A percentile compares a stretch with the other conserved stretches of the same genome.
Evolutionary conservation across 495 filamentous ascomycete genomes (phyloP).

Genomic region (Xylaria sp.): DNA sequence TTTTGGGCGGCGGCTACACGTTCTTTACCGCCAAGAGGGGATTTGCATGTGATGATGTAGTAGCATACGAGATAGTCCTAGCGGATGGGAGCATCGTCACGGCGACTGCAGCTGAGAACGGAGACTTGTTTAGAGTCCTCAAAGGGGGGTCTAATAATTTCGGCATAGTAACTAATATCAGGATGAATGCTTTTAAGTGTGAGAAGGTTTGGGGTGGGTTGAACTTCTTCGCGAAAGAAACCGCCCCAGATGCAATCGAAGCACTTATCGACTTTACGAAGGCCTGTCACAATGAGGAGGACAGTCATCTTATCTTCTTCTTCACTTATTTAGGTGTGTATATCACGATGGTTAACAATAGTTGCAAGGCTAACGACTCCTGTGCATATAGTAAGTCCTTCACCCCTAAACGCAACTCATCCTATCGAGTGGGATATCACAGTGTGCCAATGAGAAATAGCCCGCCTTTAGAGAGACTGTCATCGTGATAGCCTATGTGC

Average conservation of each 20-base stretch:
- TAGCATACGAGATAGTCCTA: conserved; percentile 58
- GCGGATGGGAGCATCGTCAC: conserved; percentile 43
- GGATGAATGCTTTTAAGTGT: conserved; percentile 53
- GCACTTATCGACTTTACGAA: not conserved
- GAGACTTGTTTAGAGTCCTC: conserved; percentile 59
- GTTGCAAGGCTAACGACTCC: no score
- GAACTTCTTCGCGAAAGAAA: conserved; percentile 22
- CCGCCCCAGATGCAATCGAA: not conserved
- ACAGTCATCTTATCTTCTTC: not conserved
- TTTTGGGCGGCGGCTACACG: conserved; percentile 63
- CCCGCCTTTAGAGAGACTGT: no score
- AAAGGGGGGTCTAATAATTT: conserved; percentile 68
- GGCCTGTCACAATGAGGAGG: not conserved
- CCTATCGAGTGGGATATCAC: no score
- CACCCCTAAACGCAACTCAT: no score
- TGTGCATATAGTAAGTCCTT: no score
- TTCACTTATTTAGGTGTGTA: no score
- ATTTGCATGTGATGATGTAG: conserved; percentile 58
- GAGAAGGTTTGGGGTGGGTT: conserved; percentile 56
- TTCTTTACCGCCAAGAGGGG: conserved; percentile 56
- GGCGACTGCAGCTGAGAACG: conserved; percentile 25
- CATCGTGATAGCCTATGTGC: no score
- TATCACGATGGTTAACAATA: no score
- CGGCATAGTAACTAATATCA: conserved; percentile 64
- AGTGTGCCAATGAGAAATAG: no score